These are phyloP conservation scores for Bruguiera parviflora DNA, from an alignment of 345 rosid species.

Conservation along the genomic window DNA sequence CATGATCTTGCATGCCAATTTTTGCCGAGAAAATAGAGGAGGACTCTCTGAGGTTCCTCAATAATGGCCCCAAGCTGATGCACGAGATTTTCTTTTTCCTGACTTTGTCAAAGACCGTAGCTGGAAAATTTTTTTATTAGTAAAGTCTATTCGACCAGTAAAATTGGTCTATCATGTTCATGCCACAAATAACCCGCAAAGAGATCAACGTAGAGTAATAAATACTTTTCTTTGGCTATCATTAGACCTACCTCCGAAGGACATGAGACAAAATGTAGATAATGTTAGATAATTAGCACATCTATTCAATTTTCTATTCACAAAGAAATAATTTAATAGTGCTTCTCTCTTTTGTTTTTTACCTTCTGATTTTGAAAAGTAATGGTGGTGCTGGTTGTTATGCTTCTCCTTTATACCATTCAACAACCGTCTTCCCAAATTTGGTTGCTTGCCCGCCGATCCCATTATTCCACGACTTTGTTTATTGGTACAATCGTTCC, in stretches of 20 bases:
- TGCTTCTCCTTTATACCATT: slow-evolving; percentile 29
- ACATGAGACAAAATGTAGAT: slow-evolving; percentile 4
- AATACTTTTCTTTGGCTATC: neutral
- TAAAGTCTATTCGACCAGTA: too few species aligned
- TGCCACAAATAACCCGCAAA: too few species aligned
- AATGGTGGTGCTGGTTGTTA: slow-evolving; percentile 32
- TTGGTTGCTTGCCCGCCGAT: slow-evolving; percentile 39
- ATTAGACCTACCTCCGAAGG: slow-evolving; percentile 2
- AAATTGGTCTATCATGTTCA: too few species aligned
- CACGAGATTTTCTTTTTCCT: slow-evolving; percentile 2
- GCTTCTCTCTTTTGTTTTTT: neutral
- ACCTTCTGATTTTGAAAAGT: neutral
- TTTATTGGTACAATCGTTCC: too few species aligned
- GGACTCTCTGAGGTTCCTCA: slow-evolving; percentile 39
- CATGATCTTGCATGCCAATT: slow-evolving; percentile 2
- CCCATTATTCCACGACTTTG: slow-evolving; percentile 17
- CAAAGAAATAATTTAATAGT: too few species aligned
- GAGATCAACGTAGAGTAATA: too few species aligned
- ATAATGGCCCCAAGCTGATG: slow-evolving; percentile 22
- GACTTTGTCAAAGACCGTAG: slow-evolving; percentile 35
- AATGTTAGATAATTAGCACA: neutral
- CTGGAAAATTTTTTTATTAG: neutral
- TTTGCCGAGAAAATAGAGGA: slow-evolving; percentile 20
- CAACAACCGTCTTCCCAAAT: slow-evolving; percentile 46
- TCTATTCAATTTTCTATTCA: neutral